A percentile compares a stretch with the other conserved stretches of the same genome.
Evolutionary conservation across 441 rosid genomes (phyloP).

Genomic region (Populus tomentosa): DNA sequence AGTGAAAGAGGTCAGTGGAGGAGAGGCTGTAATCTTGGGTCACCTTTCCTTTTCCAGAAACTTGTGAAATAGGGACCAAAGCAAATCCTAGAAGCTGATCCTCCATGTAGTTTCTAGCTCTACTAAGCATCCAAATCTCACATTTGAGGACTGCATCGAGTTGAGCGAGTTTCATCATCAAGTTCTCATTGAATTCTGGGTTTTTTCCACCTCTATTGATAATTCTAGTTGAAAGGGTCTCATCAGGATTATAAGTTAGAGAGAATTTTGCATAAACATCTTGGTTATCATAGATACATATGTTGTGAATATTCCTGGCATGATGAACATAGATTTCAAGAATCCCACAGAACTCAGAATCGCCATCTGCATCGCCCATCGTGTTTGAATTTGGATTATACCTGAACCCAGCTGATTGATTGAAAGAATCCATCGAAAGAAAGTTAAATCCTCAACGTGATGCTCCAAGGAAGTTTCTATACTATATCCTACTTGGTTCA

Average conservation of each 20-base stretch:
- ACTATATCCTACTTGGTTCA: background rate
- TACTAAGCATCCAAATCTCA: slow-evolving; percentile 94
- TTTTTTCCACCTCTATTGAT: slow-evolving; percentile 81
- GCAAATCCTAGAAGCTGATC: slow-evolving; percentile 91
- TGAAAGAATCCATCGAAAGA: slow-evolving; percentile 49
- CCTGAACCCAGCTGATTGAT: slow-evolving; percentile 36
- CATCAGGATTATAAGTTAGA: slow-evolving; percentile 79
- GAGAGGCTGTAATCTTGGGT: slow-evolving; percentile 69
- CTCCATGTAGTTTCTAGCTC: slow-evolving; percentile 80
- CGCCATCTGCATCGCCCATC: slow-evolving; percentile 28
- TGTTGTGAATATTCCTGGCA: slow-evolving; percentile 93
- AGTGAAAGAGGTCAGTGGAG: slow-evolving; percentile 88
- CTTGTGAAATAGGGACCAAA: slow-evolving; percentile 61
- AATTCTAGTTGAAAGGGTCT: slow-evolving; percentile 65
- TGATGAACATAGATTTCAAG: slow-evolving; percentile 81
- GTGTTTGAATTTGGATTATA: slow-evolving; percentile 30
- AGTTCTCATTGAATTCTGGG: slow-evolving; percentile 69
- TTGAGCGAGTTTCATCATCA: slow-evolving; percentile 48
- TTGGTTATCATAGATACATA: slow-evolving; percentile 89
- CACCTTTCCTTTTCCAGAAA: slow-evolving; percentile 60
- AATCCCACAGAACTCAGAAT: slow-evolving; percentile 46
- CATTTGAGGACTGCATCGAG: slow-evolving; percentile 78
- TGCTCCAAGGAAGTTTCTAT: background rate
- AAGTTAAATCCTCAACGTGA: background rate
- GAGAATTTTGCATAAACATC: slow-evolving; percentile 93